A percentile compares a stretch with the other conserved stretches of the same genome.
Evolutionary conservation across 768 basidiomycete genomes (phyloP).

Genomic region (Macrolepiota fuliginosa): DNA sequence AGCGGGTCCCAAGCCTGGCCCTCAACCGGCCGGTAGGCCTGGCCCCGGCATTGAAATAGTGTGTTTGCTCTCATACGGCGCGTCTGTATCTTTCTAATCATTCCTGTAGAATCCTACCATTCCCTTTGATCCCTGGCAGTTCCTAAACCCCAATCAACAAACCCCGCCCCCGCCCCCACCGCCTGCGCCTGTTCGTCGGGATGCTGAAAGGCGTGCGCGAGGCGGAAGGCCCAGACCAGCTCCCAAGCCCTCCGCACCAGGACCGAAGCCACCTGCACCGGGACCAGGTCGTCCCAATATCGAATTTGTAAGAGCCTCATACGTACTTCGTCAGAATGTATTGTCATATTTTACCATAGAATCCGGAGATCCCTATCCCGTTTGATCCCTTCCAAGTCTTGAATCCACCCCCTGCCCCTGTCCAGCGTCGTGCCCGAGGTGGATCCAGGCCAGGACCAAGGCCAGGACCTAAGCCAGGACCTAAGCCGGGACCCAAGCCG

Average conservation of each 20-base stretch:
- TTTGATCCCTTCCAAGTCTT: not conserved
- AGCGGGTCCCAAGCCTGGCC: not conserved
- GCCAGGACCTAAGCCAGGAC: too few relatives aligned
- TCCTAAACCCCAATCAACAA: not conserved
- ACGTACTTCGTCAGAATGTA: not conserved
- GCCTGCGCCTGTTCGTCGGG: not conserved
- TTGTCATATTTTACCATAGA: not conserved
- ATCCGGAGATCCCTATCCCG: not conserved
- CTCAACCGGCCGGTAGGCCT: not conserved
- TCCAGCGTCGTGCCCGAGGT: not conserved
- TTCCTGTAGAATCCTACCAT: not conserved
- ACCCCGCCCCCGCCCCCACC: too few relatives aligned
- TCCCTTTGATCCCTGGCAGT: not conserved
- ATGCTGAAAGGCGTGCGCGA: not conserved
- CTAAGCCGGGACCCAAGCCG: too few relatives aligned
- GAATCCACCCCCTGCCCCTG: not conserved
- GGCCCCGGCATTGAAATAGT: not conserved
- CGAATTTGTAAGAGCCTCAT: not conserved
- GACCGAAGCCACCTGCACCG: not conserved
- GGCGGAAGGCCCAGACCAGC: not conserved
- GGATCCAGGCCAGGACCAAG: too few relatives aligned
- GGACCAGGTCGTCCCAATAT: not conserved
- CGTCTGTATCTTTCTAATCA: not conserved
- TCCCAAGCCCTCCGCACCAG: not conserved
- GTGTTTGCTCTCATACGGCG: not conserved